Conservation (phyloP, 2,329 filamentous ascomycete genomes). For the Scleromitrula shiraiana region DNA sequence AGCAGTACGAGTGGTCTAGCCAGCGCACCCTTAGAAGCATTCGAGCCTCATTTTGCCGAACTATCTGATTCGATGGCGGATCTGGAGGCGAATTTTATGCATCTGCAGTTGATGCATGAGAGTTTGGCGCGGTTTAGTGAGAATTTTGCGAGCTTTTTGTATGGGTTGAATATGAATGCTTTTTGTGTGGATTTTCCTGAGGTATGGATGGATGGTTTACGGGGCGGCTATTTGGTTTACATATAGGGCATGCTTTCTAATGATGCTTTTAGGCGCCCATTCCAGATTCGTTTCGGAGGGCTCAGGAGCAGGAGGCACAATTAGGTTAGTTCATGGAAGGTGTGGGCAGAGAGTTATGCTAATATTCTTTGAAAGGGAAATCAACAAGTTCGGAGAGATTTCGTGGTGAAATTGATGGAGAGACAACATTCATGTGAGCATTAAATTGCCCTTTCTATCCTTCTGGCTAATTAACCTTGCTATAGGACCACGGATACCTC, state of each 20-base stretch:
- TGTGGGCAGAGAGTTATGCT: slow-evolving; percentile 2
- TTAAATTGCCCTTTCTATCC: neutral
- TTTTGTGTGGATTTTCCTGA: slow-evolving; percentile 98
- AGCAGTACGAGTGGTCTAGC: slow-evolving; percentile 44
- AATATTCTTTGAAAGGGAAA: slow-evolving; percentile 16
- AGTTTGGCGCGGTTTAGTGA: slow-evolving; percentile 88
- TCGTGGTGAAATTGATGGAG: slow-evolving; percentile 43
- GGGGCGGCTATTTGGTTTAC: no score
- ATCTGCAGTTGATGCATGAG: slow-evolving; percentile 95
- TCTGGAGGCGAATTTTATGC: slow-evolving; percentile 94
- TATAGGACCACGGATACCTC: slow-evolving; percentile 80
- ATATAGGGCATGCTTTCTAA: slow-evolving; percentile 6
- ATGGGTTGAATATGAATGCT: slow-evolving; percentile 97
- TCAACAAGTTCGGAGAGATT: slow-evolving; percentile 31
- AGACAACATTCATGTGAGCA: slow-evolving; percentile 77
- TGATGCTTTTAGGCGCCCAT: slow-evolving; percentile 60
- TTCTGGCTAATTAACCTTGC: slow-evolving; percentile 13
- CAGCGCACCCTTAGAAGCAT: slow-evolving; percentile 64
- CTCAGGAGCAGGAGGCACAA: slow-evolving; percentile 49
- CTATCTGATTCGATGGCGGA: slow-evolving; percentile 91
- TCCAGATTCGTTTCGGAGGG: slow-evolving; percentile 69
- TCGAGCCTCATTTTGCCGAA: slow-evolving; percentile 90
- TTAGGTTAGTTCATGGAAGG: slow-evolving; percentile 30
- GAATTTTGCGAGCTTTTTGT: slow-evolving; percentile 91
- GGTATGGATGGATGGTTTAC: slow-evolving; percentile 42